Percentiles rank a stretch among this genome's conserved stretches.
These are phyloP conservation scores for Phoma sp. DNA, from an alignment of 2,329 filamentous ascomycete species.

Conservation along the genomic window DNA sequence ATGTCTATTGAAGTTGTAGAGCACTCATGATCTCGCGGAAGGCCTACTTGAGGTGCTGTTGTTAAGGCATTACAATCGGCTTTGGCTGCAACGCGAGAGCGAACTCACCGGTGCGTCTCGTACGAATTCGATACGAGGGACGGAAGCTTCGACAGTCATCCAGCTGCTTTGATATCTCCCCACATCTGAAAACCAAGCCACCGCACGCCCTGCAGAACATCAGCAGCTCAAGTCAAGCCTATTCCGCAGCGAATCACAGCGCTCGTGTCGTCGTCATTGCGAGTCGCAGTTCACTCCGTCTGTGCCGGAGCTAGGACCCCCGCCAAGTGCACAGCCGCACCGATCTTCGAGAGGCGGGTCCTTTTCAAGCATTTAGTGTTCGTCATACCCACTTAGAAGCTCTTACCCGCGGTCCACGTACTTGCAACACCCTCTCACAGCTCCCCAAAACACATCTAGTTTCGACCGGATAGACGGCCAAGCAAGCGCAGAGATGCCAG, in stretches of 20 bases:
- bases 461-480: conserved; percentile 14
- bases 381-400: conserved; percentile 19
- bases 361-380: conserved; percentile 19
- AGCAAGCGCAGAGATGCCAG: conserved; percentile 22
- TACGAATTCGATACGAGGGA: neutral
- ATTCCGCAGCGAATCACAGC: conserved; percentile 11
- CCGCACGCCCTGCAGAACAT: conserved; percentile 10
- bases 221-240: conserved; percentile 11
- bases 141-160: conserved; percentile 11
- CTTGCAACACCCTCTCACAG: conserved; percentile 20
- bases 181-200: conserved; percentile 14
- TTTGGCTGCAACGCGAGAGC: no score
- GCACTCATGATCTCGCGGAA: no score
- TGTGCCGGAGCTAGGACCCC: conserved; percentile 12
- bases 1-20: no score
- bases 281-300: conserved; percentile 12
- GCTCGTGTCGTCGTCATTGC: conserved; percentile 7
- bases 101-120: conserved; percentile 5
- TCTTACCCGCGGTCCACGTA: conserved; percentile 12
- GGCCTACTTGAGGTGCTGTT: no score
- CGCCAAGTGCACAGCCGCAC: conserved; percentile 20
- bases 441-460: conserved; percentile 14
- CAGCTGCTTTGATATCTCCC: conserved; percentile 1
- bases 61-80: no score
- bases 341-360: conserved; percentile 15